A percentile compares a stretch with the other conserved stretches of the same genome.
phyloP scores from a whole-genome alignment of 352 stramenopile genomes.

The Globisporangium uncinulatum region DNA sequence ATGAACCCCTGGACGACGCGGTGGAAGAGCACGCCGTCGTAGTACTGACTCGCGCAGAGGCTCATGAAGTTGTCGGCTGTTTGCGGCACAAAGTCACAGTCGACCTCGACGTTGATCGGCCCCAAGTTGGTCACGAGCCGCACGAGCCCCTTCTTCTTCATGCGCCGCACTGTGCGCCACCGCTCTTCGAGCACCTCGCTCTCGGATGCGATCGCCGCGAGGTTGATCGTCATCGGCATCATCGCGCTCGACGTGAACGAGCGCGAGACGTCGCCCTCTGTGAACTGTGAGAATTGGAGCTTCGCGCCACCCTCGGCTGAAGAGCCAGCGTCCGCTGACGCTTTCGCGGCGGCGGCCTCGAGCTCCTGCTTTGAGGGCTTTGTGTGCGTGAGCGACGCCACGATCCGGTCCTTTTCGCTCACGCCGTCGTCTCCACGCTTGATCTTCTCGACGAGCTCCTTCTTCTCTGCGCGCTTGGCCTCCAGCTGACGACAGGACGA shows the following conservation, averaged over 20 bases:
- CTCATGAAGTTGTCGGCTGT: constrained; percentile 97
- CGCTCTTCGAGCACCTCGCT: constrained; percentile 60
- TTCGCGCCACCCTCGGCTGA: constrained; percentile 10
- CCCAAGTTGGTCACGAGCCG: constrained; percentile 92
- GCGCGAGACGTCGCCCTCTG: constrained; percentile 82
- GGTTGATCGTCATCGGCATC: constrained; percentile 65
- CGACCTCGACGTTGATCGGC: constrained; percentile 93
- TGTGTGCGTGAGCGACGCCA: constrained; percentile 60
- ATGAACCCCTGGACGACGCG: constrained; percentile 97
- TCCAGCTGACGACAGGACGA: constrained; percentile 30
- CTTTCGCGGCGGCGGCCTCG: constrained; percentile 9
- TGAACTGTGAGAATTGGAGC: constrained; percentile 82
- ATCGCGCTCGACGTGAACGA: constrained; percentile 95
- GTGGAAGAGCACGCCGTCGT: constrained; percentile 95
- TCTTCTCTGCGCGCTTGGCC: constrained; percentile 52
- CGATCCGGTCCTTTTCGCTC: constrained; percentile 71
- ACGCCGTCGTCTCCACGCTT: constrained; percentile 47
- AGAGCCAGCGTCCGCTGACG: constrained; percentile 4
- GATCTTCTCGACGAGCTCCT: constrained; percentile 64
- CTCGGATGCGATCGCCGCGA: constrained; percentile 39
- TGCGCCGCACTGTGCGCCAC: constrained; percentile 82
- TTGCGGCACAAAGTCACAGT: constrained; percentile 95
- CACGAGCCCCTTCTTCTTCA: constrained; percentile 98
- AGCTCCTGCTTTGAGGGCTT: constrained; percentile 22
- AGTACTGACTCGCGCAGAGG: constrained; percentile 91